Evolutionary conservation across 345 rosid genomes (phyloP).

Genomic region (Populus simonii): DNA sequence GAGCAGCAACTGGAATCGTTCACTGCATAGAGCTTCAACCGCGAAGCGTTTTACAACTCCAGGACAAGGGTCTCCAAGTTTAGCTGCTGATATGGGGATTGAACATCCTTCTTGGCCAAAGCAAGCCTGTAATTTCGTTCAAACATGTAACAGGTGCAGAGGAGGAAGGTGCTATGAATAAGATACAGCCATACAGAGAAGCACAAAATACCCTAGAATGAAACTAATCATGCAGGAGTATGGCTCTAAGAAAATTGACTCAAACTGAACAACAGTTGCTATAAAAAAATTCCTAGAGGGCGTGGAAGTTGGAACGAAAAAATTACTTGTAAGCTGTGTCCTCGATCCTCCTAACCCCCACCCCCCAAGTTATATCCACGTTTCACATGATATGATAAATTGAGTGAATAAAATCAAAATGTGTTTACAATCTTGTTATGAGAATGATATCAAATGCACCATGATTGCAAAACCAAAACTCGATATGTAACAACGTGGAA

Average conservation of each 20-base stretch:
- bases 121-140: constrained; percentile 45
- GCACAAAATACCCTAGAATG: too few species aligned
- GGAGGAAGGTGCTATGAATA: background rate
- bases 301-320: background rate
- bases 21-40: constrained; percentile 47
- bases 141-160: background rate
- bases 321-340: too few species aligned
- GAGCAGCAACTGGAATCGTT: constrained; percentile 1
- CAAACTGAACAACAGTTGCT: background rate
- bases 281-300: background rate
- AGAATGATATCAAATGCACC: too few species aligned
- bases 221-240: too few species aligned
- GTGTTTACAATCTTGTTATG: too few species aligned
- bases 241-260: too few species aligned
- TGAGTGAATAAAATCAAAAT: too few species aligned
- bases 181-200: background rate
- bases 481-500: background rate
- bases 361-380: too few species aligned
- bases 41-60: constrained; percentile 41
- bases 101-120: constrained; percentile 50
- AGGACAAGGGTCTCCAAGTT: constrained; percentile 50
- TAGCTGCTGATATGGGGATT: constrained; percentile 34
- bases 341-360: too few species aligned
- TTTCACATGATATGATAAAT: background rate
- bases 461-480: background rate